Evolutionary conservation across 768 basidiomycete genomes (phyloP), one percentile per base, ranked within the genome.

Genomic region (Asterophora lycoperdoides): DNA sequence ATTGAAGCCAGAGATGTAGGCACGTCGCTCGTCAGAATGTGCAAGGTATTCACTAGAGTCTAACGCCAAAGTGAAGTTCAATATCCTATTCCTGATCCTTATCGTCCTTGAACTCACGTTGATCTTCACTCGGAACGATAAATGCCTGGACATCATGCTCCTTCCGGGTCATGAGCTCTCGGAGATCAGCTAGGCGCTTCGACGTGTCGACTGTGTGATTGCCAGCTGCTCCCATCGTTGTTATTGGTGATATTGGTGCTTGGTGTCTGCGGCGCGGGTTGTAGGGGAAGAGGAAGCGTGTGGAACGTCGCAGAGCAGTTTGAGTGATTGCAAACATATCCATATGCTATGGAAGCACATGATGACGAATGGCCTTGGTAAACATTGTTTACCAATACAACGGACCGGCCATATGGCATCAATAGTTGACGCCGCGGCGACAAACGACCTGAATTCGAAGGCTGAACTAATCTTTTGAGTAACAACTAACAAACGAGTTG

Each of bases 11-110:
- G 91, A 93, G 55, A 99, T 90, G 69, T 81, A 98, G 0, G 80
- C 88, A 19, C 95, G 78, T 48, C 93, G 75, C 49, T 85, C 74
- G 69, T 97, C 93, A 54, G 86, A 91, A 28, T 78, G 74, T 8
- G 93, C 89, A 14, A 86, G 77, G 65, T 94, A 95, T 65, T 95
- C 93, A 68, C 91, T 93, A 6, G 77, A 83, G 66, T 94, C 92
- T 93, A 52, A 35, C 34, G 8, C 8, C 18, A 20, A 17, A 43
- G 13, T 35, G 13, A 26, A 23, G 39, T 46, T 39, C n/a, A 38
- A 13, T 32, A 32, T 35, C 15, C 49, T 8, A n/a, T 39, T 20
- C 41, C 41, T 19, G 3, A 20, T 52, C 42, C 28, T 17, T 20
- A 37, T 41, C 35, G 26, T 9, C 8, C 10, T 19, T 14, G 30